These are phyloP conservation scores for Rhizopus stolonifer DNA, from an alignment of 371 early-diverging fungal species.

Conservation along the genomic window DNA sequence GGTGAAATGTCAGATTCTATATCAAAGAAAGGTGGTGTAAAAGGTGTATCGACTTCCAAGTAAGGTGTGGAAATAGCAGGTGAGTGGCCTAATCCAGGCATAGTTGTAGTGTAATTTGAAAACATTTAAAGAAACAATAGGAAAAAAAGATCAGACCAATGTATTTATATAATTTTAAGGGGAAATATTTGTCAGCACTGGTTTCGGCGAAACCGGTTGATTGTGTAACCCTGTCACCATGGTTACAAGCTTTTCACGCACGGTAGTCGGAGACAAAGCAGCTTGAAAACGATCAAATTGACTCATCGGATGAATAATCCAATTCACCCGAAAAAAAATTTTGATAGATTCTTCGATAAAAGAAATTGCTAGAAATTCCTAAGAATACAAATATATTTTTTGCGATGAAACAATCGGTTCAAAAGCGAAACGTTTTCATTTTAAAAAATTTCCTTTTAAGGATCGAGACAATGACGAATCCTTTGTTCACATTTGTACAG, in stretches of 20 bases:
- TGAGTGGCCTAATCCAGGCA: neutral
- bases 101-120: neutral
- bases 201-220: neutral
- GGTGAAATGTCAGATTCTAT: constrained; percentile 8
- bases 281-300: neutral
- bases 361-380: too few relatives aligned
- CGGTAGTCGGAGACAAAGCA: neutral
- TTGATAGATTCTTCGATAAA: too few relatives aligned
- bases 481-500: too few relatives aligned
- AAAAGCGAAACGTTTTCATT: too few relatives aligned
- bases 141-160: neutral
- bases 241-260: neutral
- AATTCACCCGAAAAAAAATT: too few relatives aligned
- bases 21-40: constrained; percentile 1
- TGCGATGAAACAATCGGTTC: too few relatives aligned
- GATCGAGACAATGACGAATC: too few relatives aligned
- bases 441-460: too few relatives aligned
- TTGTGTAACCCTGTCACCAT: neutral
- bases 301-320: neutral
- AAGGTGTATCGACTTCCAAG: neutral
- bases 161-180: neutral
- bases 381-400: too few relatives aligned
- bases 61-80: neutral
- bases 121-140: constrained; percentile 1
- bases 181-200: neutral